Evolutionary conservation across 768 basidiomycete species (phyloP), one percentile per base, ranked within the genome.

Genomic region (Xanthoconium purpureum): DNA sequence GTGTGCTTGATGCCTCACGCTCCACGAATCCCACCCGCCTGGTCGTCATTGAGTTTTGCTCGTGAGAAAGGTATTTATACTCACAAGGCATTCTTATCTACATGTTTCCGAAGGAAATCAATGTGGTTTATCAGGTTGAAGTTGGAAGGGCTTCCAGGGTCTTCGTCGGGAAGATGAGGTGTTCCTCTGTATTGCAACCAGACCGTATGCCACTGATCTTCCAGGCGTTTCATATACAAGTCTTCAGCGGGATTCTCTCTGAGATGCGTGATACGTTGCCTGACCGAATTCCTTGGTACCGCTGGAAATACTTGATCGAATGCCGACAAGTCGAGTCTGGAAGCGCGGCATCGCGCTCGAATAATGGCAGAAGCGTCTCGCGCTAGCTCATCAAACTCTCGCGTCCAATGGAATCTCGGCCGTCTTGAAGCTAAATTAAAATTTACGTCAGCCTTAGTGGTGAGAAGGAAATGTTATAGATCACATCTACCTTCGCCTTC

Each of bases 61-160:
- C 42, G 28, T 47, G 14, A 32, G 12, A 28, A 36, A 54, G 5
- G 13, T 32, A 50, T 29, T n/a, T 9, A 36, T 3, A 81, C 92
- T 73, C 65, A 95, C 94, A 97, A 63, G 2, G 87, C 84, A 67
- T 85, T 87, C 73, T 97, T 97, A 67, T 95, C 91, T 32, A 97
- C 77, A 63, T 91, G 81, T 11, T 78, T 78, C 40, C 95, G 81
- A 50, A 98, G 76, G 65, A 93, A 93, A 59, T 86, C 82, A 32
- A 97, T 68, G 64, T 95, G 93, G n/a, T 79, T 78, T 30, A 85
- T 74, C n/a, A 97, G 71, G 67, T 92, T 83, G 64, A 97, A 96
- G 45, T 91, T 81, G 7, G 80, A 81, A 18, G 84, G 74, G 69
- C 86, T 88, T 38, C 74, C 66, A 5, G 82, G 84, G 61, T 92